Evolutionary conservation across 805 yeast species (phyloP).

Genomic region (Sugiyamaella americana): DNA sequence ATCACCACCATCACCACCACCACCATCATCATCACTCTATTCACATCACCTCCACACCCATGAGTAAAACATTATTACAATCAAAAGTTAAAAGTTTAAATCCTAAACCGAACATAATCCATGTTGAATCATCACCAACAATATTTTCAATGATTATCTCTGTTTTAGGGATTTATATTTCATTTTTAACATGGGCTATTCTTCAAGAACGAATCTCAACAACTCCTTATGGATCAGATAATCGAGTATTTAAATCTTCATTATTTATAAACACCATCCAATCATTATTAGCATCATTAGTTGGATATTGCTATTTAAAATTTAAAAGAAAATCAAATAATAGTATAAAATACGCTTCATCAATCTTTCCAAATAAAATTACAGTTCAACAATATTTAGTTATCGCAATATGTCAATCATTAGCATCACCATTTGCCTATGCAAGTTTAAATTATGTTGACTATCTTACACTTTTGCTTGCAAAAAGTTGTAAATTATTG

Average conservation of each 20-base stretch:
- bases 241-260: slow-evolving; percentile 62
- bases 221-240: slow-evolving; percentile 57
- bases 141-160: slow-evolving; percentile 27
- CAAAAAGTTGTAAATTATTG: slow-evolving; percentile 87
- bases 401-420: slow-evolving; percentile 67
- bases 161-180: slow-evolving; percentile 66
- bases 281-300: slow-evolving; percentile 60
- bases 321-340: slow-evolving; percentile 18
- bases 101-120: no score
- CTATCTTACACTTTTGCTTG: slow-evolving; percentile 74
- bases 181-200: slow-evolving; percentile 87
- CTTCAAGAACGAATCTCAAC: slow-evolving; percentile 84
- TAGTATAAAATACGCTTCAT: slow-evolving; percentile 1
- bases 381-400: slow-evolving; percentile 38
- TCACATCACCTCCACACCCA: no score
- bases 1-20: no score
- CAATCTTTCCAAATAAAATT: slow-evolving; percentile 27
- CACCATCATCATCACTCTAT: no score
- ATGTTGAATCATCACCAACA: no score
- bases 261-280: slow-evolving; percentile 72
- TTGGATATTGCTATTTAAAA: slow-evolving; percentile 57
- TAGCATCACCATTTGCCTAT: slow-evolving; percentile 80
- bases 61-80: no score
- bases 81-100: no score
- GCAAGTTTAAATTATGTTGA: slow-evolving; percentile 76